These are phyloP conservation scores for Fusarium humuli DNA, from an alignment of 2,329 filamentous ascomycete genomes.

Conservation along the genomic window DNA sequence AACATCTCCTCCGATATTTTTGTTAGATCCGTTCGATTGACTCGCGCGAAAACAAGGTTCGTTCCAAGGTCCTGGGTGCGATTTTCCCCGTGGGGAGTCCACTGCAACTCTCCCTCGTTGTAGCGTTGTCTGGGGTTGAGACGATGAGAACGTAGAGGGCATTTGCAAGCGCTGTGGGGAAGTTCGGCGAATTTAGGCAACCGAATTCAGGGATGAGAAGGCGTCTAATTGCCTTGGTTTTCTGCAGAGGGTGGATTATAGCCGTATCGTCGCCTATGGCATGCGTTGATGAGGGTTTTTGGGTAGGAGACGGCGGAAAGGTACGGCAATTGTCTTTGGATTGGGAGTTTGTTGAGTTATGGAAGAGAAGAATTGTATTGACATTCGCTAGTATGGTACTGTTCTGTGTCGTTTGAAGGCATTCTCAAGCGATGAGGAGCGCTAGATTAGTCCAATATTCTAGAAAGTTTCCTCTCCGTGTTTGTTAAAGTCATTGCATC, in stretches of 20 bases:
- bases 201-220: slow-evolving; percentile 4
- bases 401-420: background rate
- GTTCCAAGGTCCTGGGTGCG: slow-evolving; percentile 26
- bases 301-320: background rate
- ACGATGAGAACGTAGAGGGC: background rate
- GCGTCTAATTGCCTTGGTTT: background rate
- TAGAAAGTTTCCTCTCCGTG: background rate
- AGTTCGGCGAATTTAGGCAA: slow-evolving; percentile 12
- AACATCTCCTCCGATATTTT: background rate
- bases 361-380: background rate
- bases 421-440: background rate
- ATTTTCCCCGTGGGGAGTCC: slow-evolving; percentile 26
- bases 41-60: slow-evolving; percentile 33
- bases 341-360: background rate
- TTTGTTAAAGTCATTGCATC: background rate
- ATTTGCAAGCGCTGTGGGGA: slow-evolving; percentile 18
- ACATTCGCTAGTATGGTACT: background rate
- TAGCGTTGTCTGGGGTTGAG: slow-evolving; percentile 16
- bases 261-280: background rate
- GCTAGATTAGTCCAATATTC: too few relatives aligned
- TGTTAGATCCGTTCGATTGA: slow-evolving; percentile 16
- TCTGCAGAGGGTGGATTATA: background rate
- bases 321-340: background rate
- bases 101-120: slow-evolving; percentile 1
- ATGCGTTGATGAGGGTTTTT: background rate